phyloP scores from a whole-genome alignment of 257 asterid species.

The Perilla frutescens region DNA sequence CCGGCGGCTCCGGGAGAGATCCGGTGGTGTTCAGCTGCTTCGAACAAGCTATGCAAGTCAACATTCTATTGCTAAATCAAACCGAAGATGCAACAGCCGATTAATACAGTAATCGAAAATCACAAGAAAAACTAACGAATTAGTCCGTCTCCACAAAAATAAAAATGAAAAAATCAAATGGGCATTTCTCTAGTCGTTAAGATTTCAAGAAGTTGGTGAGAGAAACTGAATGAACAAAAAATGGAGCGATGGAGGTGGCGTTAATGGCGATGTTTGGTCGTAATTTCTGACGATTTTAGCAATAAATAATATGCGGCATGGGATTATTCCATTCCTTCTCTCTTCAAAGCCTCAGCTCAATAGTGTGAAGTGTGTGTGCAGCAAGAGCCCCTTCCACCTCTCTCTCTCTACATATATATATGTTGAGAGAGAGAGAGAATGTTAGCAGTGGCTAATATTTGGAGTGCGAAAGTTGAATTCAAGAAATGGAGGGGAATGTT shows the following conservation, averaged over 20 bases:
- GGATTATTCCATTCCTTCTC: slow-evolving; percentile 1
- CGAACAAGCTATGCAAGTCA: slow-evolving; percentile 95
- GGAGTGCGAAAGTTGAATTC: not conserved
- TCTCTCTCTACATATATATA: not conserved
- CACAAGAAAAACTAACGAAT: not conserved
- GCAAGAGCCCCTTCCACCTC: slow-evolving; percentile 14
- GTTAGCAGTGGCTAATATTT: too few relatives aligned
- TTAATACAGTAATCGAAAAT: not conserved
- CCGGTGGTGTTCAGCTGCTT: slow-evolving; percentile 63
- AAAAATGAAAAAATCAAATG: not conserved
- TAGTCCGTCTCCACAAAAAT: not conserved
- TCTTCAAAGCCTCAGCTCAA: slow-evolving; percentile 13
- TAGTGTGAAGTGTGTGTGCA: slow-evolving; percentile 30
- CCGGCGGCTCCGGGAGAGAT: slow-evolving; percentile 67
- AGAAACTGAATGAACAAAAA: slow-evolving; percentile 14
- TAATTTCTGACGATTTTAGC: slow-evolving; percentile 33
- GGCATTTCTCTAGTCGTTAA: not conserved
- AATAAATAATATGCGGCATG: not conserved
- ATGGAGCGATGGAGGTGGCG: slow-evolving; percentile 36
- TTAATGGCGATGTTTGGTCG: slow-evolving; percentile 32
- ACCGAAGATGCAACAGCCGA: slow-evolving; percentile 3
- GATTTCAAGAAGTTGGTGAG: not conserved
- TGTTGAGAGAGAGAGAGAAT: too few relatives aligned
- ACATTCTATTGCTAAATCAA: slow-evolving; percentile 52
- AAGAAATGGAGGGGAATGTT: slow-evolving; percentile 14